Percentiles rank a stretch among this genome's conserved stretches.
phyloP scores from a whole-genome alignment of 768 basidiomycete species.

The Termitomyces sp. region DNA sequence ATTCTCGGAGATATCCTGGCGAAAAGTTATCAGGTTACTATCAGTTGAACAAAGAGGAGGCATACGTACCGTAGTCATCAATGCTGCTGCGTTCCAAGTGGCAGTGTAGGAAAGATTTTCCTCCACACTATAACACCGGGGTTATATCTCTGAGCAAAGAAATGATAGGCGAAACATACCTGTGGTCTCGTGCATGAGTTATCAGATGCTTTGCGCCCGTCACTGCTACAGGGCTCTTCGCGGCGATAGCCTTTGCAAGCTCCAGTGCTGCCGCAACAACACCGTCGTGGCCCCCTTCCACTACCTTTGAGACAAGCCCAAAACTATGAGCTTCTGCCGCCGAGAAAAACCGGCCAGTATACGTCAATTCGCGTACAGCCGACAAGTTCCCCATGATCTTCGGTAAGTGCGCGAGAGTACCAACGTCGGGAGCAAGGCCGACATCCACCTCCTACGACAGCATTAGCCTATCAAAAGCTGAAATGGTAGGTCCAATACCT shows the following conservation, averaged over 20 bases:
- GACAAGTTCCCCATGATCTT: slow-evolving; percentile 75
- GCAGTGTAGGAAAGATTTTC: slow-evolving; percentile 41
- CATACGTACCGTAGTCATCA: slow-evolving; percentile 32
- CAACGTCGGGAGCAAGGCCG: slow-evolving; percentile 85
- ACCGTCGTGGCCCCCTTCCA: slow-evolving; percentile 58
- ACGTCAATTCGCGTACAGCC: slow-evolving; percentile 67
- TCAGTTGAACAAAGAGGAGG: neutral
- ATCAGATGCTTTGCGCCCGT: slow-evolving; percentile 73
- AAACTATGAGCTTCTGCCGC: slow-evolving; percentile 61
- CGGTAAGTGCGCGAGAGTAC: slow-evolving; percentile 77
- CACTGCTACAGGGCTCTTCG: slow-evolving; percentile 78
- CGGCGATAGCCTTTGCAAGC: slow-evolving; percentile 59
- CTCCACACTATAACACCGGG: slow-evolving; percentile 22
- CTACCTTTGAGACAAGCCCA: slow-evolving; percentile 71
- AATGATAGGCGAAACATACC: slow-evolving; percentile 33
- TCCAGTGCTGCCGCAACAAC: slow-evolving; percentile 65
- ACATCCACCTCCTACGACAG: slow-evolving; percentile 72
- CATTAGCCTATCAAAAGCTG: slow-evolving; percentile 39
- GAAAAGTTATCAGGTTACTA: neutral
- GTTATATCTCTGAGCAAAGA: neutral
- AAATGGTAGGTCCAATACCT: slow-evolving; percentile 33
- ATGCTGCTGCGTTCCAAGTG: slow-evolving; percentile 38
- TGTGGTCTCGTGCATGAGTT: slow-evolving; percentile 74
- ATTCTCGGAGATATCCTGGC: slow-evolving; percentile 33
- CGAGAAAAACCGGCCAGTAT: slow-evolving; percentile 68